Evolutionary conservation across 495 filamentous ascomycete species (phyloP), one percentile per base, ranked within the genome.

Genomic region (Penicilliopsis zonata): DNA sequence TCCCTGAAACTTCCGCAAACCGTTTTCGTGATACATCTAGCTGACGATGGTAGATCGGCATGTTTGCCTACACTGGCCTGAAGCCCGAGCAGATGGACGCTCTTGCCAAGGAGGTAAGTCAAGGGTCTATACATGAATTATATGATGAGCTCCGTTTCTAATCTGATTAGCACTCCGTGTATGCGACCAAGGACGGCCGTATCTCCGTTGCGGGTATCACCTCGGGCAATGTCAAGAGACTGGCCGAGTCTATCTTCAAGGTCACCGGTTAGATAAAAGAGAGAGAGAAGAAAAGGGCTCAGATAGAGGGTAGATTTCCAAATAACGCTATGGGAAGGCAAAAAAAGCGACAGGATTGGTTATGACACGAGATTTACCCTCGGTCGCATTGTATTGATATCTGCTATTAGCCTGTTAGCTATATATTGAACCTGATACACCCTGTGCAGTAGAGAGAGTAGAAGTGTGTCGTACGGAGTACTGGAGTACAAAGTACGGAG

Each of bases 191-290:
- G 67, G 88, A 98, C 59, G 90, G 90, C 44, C 78, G 90, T 59
- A 98, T 98, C 52, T 94, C 86, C 25, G 87, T 98, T 12, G 90
- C 90, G 23, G 90, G 90, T 44, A 94, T 98, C 65, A 98, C 90
- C 34, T 72, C 67, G 32, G 85, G 69, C 47, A 98, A 98, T 57
- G 90, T 95, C 40, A 78, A 83, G 64, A 76, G 87, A 44, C 78
- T 98, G 32, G 90, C 90, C 33, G 80, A 95, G 67, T 72, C 82
- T 47, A 98, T 98, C 64, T 87, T 81, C 72, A 88, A 94, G 64
- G 77, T 98, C 40, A 94, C 72, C 14, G 68, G 73, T 46, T 81
- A 67, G 63, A 59, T 29, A 35, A 28, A 10, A 25, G 19, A 33
- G 18, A 34, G 12, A 23, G 21, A 31, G 13, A 28, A 28, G 15